phyloP scores from a whole-genome alignment of 2,329 filamentous ascomycete species.

The Aspergillus phoenicis region DNA sequence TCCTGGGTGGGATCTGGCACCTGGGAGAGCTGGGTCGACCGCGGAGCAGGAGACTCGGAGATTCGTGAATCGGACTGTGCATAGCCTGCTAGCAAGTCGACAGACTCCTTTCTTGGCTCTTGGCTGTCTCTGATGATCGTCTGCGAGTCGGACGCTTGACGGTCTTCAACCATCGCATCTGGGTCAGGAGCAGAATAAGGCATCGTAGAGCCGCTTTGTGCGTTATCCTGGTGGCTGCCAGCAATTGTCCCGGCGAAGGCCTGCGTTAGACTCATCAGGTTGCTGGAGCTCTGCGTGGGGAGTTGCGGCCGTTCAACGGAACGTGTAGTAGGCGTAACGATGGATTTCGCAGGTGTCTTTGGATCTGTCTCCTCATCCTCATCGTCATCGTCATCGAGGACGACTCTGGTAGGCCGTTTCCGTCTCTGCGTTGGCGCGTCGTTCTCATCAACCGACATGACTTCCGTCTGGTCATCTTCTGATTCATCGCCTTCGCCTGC shows the following conservation, averaged over 20 bases:
- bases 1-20: conserved; percentile 80
- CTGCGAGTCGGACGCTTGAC: conserved; percentile 64
- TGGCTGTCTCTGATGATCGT: conserved; percentile 63
- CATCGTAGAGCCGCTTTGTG: conserved; percentile 56
- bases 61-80: conserved; percentile 37
- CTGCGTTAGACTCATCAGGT: conserved; percentile 73
- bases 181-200: conserved; percentile 53
- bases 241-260: conserved; percentile 91
- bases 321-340: conserved; percentile 27
- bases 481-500: conserved; percentile 51
- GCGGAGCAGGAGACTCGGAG: conserved; percentile 39
- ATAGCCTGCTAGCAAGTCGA: conserved; percentile 49
- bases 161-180: conserved; percentile 59
- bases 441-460: conserved; percentile 46
- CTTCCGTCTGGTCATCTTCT: conserved; percentile 28
- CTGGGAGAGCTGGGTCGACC: conserved; percentile 64
- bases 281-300: conserved; percentile 62
- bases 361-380: conserved; percentile 53
- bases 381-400: conserved; percentile 59
- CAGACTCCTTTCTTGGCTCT: conserved; percentile 43
- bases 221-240: conserved; percentile 51
- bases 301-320: conserved; percentile 59
- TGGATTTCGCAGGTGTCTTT: conserved; percentile 37
- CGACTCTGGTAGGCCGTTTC: conserved; percentile 58
- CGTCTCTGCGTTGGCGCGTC: conserved; percentile 52